Conservation (phyloP, 2,329 filamentous ascomycete genomes). For the Cladosporium oxysporum region DNA sequence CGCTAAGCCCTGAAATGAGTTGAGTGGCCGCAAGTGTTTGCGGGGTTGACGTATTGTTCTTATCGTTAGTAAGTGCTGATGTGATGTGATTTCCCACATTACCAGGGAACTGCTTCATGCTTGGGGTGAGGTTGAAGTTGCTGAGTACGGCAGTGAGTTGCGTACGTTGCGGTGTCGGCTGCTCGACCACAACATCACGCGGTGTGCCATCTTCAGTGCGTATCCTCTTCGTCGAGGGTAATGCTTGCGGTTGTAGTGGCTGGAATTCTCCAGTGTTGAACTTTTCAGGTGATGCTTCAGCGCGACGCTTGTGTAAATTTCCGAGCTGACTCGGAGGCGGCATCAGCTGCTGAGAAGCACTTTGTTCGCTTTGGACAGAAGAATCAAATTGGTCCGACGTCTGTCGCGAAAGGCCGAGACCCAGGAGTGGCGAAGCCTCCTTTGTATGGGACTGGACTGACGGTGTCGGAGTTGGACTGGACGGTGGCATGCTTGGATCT, state of each 20-base stretch:
- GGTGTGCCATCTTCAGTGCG: slow-evolving; percentile 8
- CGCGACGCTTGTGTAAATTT: slow-evolving; percentile 31
- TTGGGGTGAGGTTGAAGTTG: slow-evolving; percentile 14
- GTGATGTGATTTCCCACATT: not conserved
- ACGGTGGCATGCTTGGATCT: slow-evolving; percentile 10
- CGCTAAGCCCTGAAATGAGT: not conserved
- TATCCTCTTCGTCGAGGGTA: not conserved
- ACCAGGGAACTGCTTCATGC: not conserved
- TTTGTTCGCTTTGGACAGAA: not conserved
- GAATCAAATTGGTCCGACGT: slow-evolving; percentile 1
- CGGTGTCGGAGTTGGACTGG: not conserved
- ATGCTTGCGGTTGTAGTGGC: slow-evolving; percentile 22
- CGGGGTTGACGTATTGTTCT: not conserved
- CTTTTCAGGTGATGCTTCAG: slow-evolving; percentile 32
- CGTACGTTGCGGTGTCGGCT: not conserved
- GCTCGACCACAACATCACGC: not conserved
- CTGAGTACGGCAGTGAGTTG: slow-evolving; percentile 12
- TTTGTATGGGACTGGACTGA: slow-evolving; percentile 3
- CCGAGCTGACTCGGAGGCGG: slow-evolving; percentile 15
- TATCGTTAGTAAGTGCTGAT: not conserved
- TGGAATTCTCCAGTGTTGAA: slow-evolving; percentile 31
- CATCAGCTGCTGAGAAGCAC: not conserved
- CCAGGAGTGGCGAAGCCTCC: slow-evolving; percentile 10
- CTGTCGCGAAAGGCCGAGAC: slow-evolving; percentile 13
- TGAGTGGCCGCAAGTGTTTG: not conserved